These are phyloP conservation scores for Aotearoamyces nothofagi DNA, from an alignment of 2,329 filamentous ascomycete species.

Conservation along the genomic window DNA sequence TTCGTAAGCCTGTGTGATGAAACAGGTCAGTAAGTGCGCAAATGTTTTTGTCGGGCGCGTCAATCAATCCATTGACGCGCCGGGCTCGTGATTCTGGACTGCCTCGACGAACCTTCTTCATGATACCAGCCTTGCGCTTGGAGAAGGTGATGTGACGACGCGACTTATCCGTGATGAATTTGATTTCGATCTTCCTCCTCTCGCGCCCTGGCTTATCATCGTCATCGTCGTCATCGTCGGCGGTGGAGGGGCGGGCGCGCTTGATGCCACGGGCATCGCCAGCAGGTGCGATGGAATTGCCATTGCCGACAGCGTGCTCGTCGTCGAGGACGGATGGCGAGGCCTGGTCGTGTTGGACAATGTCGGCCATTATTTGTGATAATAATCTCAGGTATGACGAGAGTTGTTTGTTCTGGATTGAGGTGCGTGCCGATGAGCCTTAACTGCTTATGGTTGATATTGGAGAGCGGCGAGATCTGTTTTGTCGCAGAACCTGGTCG, in stretches of 20 bases:
- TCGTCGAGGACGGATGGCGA: slow-evolving; percentile 64
- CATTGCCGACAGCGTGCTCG: slow-evolving; percentile 57
- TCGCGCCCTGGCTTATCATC: slow-evolving; percentile 96
- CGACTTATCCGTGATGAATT: slow-evolving; percentile 99
- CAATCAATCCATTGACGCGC: slow-evolving; percentile 2
- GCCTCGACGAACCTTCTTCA: slow-evolving; percentile 83
- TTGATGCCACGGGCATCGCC: slow-evolving; percentile 72
- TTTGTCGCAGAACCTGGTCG: slow-evolving; percentile 6
- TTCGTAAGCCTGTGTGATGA: slow-evolving; percentile 68
- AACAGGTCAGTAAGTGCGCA: slow-evolving; percentile 13
- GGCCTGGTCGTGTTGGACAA: slow-evolving; percentile 63
- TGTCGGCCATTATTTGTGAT: slow-evolving; percentile 51
- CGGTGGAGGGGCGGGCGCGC: slow-evolving; percentile 66
- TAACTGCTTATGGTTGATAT: slow-evolving; percentile 22
- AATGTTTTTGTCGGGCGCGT: too few relatives aligned
- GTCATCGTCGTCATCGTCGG: slow-evolving; percentile 93
- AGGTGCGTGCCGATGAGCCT: slow-evolving; percentile 18
- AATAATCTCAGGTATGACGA: slow-evolving; percentile 19
- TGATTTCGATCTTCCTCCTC: slow-evolving; percentile 99
- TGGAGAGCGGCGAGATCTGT: slow-evolving; percentile 23
- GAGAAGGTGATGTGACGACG: slow-evolving; percentile 98
- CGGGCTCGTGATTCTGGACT: too few relatives aligned
- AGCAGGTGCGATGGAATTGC: slow-evolving; percentile 33
- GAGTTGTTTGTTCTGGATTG: slow-evolving; percentile 17
- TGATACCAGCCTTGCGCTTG: slow-evolving; percentile 98